phyloP scores from a whole-genome alignment of 2,329 filamentous ascomycete genomes.

The Allantophomopsis cytisporea region DNA sequence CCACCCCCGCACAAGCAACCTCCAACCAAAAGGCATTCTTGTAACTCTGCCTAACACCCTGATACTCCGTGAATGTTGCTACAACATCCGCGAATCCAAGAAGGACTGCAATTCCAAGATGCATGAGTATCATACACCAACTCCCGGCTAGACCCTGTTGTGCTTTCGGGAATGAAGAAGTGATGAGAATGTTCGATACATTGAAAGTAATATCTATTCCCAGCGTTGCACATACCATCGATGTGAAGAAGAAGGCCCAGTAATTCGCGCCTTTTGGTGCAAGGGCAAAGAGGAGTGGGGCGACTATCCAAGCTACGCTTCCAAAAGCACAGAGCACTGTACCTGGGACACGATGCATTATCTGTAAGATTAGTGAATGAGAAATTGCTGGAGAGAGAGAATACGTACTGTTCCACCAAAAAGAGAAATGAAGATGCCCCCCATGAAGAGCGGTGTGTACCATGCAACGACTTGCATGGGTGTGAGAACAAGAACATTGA shows the following conservation, averaged over 20 bases:
- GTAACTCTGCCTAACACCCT: slow-evolving; percentile 38
- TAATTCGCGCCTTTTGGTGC: slow-evolving; percentile 19
- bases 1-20: slow-evolving; percentile 35
- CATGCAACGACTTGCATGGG: slow-evolving; percentile 44
- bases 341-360: slow-evolving; percentile 32
- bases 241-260: slow-evolving; percentile 59
- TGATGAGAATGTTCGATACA: slow-evolving; percentile 66
- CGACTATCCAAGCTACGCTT: slow-evolving; percentile 29
- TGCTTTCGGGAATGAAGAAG: slow-evolving; percentile 50
- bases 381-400: slow-evolving; percentile 13
- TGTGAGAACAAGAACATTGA: slow-evolving; percentile 33
- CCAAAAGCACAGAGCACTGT: slow-evolving; percentile 33
- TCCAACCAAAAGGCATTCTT: slow-evolving; percentile 55
- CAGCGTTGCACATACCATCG: slow-evolving; percentile 55
- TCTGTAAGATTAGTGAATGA: slow-evolving; percentile 11
- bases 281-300: slow-evolving; percentile 34
- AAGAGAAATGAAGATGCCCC: slow-evolving; percentile 53
- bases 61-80: slow-evolving; percentile 23
- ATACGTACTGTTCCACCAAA: slow-evolving; percentile 42
- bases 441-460: slow-evolving; percentile 52
- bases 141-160: slow-evolving; percentile 62
- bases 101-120: slow-evolving; percentile 59
- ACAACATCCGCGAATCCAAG: slow-evolving; percentile 58
- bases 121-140: slow-evolving; percentile 56
- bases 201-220: slow-evolving; percentile 68